A percentile compares a stretch with the other conserved stretches of the same genome.
phyloP scores from a whole-genome alignment of 768 basidiomycete species.

The Trametes coccinea region DNA sequence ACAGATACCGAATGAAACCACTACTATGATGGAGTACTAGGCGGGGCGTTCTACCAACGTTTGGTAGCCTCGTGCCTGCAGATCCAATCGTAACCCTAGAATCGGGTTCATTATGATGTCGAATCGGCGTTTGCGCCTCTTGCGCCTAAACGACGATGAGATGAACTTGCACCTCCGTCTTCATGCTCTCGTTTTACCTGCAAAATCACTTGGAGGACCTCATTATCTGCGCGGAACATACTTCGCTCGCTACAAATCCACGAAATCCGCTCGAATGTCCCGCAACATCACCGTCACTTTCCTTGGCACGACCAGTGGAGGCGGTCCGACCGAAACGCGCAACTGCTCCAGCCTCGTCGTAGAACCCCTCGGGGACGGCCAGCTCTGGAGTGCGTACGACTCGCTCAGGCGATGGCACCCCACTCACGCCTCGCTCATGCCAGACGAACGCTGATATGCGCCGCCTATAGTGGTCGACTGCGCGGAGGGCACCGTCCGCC shows the following conservation, averaged over 20 bases:
- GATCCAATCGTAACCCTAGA: no score
- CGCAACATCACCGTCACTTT: slow-evolving; percentile 61
- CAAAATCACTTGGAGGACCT: no score
- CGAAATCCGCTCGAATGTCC: slow-evolving; percentile 22
- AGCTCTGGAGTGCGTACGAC: slow-evolving; percentile 65
- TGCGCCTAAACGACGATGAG: no score
- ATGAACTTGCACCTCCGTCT: no score
- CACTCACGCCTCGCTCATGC: neutral
- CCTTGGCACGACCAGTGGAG: slow-evolving; percentile 75
- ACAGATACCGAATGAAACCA: no score
- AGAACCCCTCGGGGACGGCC: slow-evolving; percentile 52
- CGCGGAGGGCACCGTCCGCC: slow-evolving; percentile 76
- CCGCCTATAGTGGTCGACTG: slow-evolving; percentile 70
- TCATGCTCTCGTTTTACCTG: no score
- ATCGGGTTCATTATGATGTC: no score
- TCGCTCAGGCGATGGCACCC: neutral
- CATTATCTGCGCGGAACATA: neutral
- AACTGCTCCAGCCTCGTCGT: slow-evolving; percentile 76
- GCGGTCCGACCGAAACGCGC: slow-evolving; percentile 70
- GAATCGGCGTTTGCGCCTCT: no score
- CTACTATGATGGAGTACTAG: no score
- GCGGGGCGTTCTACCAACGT: no score
- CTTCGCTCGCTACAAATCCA: neutral
- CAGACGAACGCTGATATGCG: slow-evolving; percentile 1
- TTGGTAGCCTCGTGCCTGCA: no score